Conservation (phyloP, 805 yeast species). For the Jamesozyma jinghongensis region DNA sequence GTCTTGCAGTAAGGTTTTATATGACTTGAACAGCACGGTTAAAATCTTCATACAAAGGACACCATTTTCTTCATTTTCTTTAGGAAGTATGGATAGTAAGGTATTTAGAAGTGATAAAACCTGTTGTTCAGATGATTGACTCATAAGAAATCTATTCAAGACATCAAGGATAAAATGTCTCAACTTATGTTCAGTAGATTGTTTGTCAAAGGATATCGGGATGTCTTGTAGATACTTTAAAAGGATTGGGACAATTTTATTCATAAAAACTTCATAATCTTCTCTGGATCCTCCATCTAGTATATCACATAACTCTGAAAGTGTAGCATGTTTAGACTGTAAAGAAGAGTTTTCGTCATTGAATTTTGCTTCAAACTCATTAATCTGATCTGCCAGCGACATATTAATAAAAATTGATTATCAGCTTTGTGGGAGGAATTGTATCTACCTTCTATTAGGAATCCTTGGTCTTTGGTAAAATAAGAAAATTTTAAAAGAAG, state of each 20-base stretch:
- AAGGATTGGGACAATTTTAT: constrained; percentile 61
- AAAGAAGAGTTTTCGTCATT: constrained; percentile 46
- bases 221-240: constrained; percentile 51
- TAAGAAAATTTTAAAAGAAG: too few species aligned
- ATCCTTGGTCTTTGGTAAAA: too few species aligned
- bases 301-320: constrained; percentile 79
- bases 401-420: constrained; percentile 13
- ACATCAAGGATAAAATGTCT: constrained; percentile 71
- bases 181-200: constrained; percentile 65
- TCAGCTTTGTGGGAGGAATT: too few species aligned
- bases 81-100: constrained; percentile 49
- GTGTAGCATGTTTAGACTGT: constrained; percentile 53
- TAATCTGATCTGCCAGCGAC: constrained; percentile 44
- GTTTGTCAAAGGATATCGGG: constrained; percentile 61
- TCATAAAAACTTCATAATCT: constrained; percentile 72
- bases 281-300: constrained; percentile 75
- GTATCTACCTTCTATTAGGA: too few species aligned
- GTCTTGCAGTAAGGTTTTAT: constrained; percentile 55
- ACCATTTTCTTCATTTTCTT: constrained; percentile 94
- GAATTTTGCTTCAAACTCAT: constrained; percentile 56
- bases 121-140: constrained; percentile 69
- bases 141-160: constrained; percentile 71
- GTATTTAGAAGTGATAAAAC: constrained; percentile 49
- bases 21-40: constrained; percentile 77
- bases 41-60: constrained; percentile 80